A percentile compares a stretch with the other conserved stretches of the same genome.
phyloP scores from a whole-genome alignment of 805 yeast species.

The Barnettozyma californica region DNA sequence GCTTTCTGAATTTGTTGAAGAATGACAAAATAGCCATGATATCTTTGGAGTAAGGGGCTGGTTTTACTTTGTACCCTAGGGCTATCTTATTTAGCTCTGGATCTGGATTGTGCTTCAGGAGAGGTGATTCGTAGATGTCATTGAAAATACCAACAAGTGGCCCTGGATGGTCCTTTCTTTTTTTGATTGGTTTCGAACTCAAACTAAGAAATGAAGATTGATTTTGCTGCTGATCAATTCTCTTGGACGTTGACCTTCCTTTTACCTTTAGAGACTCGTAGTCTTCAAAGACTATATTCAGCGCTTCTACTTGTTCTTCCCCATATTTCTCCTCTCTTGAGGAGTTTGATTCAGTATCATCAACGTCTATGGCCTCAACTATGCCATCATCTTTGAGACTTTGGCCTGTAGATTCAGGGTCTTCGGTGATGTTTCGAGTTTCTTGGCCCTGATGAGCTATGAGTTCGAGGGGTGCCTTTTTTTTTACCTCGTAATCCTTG shows the following conservation, averaged over 20 bases:
- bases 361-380: background rate
- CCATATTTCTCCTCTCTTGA: background rate
- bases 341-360: background rate
- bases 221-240: background rate
- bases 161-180: conserved; percentile 21
- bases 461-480: background rate
- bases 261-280: conserved; percentile 17
- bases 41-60: conserved; percentile 22
- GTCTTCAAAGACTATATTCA: conserved; percentile 17
- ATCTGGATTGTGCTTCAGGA: background rate
- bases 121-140: conserved; percentile 13
- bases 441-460: background rate
- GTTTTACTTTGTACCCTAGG: conserved; percentile 21
- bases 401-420: background rate
- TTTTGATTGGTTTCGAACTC: conserved; percentile 2
- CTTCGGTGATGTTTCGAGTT: background rate
- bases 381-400: background rate
- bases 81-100: conserved; percentile 17
- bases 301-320: background rate
- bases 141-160: conserved; percentile 17
- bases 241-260: conserved; percentile 19
- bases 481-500: background rate
- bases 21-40: conserved; percentile 20
- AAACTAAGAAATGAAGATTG: background rate
- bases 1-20: conserved; percentile 16